Percentiles rank a stretch among this genome's conserved stretches.
These are phyloP conservation scores for Pseudozyma sp. DNA, from an alignment of 1,284 basidiomycete genomes.

Conservation along the genomic window DNA sequence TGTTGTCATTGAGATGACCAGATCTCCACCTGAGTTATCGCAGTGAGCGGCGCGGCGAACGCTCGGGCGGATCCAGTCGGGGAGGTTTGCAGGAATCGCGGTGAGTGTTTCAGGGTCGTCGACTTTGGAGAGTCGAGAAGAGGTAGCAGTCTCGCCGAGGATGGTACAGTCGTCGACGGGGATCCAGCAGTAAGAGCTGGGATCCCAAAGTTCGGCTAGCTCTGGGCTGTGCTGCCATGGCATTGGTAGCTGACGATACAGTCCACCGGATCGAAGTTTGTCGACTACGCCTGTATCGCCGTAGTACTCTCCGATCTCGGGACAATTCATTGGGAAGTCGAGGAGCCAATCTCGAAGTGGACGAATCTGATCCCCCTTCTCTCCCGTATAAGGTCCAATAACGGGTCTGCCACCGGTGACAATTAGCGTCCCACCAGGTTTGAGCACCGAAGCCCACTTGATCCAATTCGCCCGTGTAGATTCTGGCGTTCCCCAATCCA, in stretches of 20 bases:
- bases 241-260: constrained; percentile 43
- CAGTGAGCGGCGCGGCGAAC: constrained; percentile 32
- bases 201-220: constrained; percentile 37
- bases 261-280: constrained; percentile 22
- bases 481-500: constrained; percentile 40
- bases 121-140: constrained; percentile 16
- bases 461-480: constrained; percentile 27
- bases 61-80: constrained; percentile 27
- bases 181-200: constrained; percentile 35
- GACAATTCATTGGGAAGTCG: constrained; percentile 27
- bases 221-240: constrained; percentile 31
- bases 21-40: constrained; percentile 37
- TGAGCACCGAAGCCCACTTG: constrained; percentile 38
- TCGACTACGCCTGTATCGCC: constrained; percentile 1
- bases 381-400: constrained; percentile 39
- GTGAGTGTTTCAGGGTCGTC: constrained; percentile 26
- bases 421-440: constrained; percentile 42
- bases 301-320: constrained; percentile 29
- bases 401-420: constrained; percentile 32
- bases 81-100: constrained; percentile 15
- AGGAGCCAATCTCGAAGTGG: constrained; percentile 44
- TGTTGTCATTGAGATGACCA: constrained; percentile 37
- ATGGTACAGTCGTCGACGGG: constrained; percentile 45
- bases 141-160: constrained; percentile 30
- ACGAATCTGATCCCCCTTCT: constrained; percentile 32